phyloP scores from a whole-genome alignment of 305 asterid species.

The Fraxinus platypoda region DNA sequence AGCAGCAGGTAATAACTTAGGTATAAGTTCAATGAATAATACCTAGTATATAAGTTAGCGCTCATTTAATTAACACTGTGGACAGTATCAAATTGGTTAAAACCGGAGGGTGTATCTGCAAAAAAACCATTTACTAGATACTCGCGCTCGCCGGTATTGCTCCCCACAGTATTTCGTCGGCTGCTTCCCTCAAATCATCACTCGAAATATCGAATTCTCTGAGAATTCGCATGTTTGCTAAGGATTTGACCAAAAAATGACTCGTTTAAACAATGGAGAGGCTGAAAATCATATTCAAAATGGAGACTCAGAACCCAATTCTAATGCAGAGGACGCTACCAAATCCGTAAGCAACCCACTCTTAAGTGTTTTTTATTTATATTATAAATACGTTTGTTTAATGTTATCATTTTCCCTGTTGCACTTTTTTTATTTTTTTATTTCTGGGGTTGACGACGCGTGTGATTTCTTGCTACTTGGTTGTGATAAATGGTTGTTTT shows the following conservation, averaged over 20 bases:
- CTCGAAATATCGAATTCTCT: not conserved
- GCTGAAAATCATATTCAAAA: conserved; percentile 20
- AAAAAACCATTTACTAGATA: not conserved
- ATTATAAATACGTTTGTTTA: conserved; percentile 14
- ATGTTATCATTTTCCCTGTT: not conserved
- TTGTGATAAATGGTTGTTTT: not conserved
- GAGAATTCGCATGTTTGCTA: not conserved
- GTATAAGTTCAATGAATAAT: too few species aligned
- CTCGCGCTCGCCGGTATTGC: not conserved
- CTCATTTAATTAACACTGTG: not conserved
- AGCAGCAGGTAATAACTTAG: too few species aligned
- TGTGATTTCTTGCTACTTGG: conserved; percentile 10
- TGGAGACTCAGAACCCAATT: conserved; percentile 27
- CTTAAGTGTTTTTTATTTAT: not conserved
- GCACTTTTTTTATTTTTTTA: not conserved
- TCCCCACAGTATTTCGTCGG: not conserved
- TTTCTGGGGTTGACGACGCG: not conserved
- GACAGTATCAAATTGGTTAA: not conserved
- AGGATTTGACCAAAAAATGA: conserved; percentile 19
- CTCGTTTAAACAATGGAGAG: conserved; percentile 21
- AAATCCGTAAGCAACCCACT: conserved; percentile 22
- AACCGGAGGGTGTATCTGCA: not conserved
- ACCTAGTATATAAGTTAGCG: too few species aligned
- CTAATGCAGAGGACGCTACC: conserved; percentile 24
- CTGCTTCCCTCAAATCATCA: not conserved